Evolutionary conservation across 2,329 filamentous ascomycete species (phyloP), one percentile per base, ranked within the genome.

Genomic region (Zasmidium angulare): DNA sequence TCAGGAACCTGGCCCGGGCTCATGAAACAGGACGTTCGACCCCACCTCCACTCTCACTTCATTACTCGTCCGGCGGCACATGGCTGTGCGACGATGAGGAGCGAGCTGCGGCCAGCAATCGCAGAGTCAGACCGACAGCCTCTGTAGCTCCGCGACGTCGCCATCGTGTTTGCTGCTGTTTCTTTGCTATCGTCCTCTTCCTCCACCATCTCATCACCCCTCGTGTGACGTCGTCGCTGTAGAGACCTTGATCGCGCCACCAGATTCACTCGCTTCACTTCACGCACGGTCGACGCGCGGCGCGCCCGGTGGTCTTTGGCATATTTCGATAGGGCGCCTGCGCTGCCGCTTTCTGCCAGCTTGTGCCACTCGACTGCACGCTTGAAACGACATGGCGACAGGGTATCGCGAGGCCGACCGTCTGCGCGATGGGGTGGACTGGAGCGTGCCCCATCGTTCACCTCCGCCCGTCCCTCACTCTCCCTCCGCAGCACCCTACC

Each of bases 361-460:
- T 43, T 43, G 36, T 43, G 12, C 7, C 36, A 43, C 36, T 43
- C 3, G 36, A 43, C 36, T 43, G 36, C 36, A 14, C 11, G 11
- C 36, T 7, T 43, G 36, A 43, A 43, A 43, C 46, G 23, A 22
- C 26, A 66, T 66, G 64, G 64, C 64, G 17, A 56, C 64, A 53
- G 61, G 58, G 48, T 60, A 62, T 24, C 51, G 51, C 19, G 60
- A 58, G 21, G 61, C 59, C 48, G 61, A 59, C 20, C 55, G 55
- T 22, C 56, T 62, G 57, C 53, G 58, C 31, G 65, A 65, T 50
- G 60, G 61, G 26, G 59, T 61, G 21, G 65, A 69, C 59, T 69
- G 67, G 50, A 64, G 58, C 21, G 40, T 61, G 21, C 59, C 66
- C 20, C 67, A 68, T 56, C 61, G 67, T 21, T 12, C 53, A 22